These are phyloP conservation scores for Citrullus mucosospermus DNA, from an alignment of 306 rosid species.

Conservation along the genomic window DNA sequence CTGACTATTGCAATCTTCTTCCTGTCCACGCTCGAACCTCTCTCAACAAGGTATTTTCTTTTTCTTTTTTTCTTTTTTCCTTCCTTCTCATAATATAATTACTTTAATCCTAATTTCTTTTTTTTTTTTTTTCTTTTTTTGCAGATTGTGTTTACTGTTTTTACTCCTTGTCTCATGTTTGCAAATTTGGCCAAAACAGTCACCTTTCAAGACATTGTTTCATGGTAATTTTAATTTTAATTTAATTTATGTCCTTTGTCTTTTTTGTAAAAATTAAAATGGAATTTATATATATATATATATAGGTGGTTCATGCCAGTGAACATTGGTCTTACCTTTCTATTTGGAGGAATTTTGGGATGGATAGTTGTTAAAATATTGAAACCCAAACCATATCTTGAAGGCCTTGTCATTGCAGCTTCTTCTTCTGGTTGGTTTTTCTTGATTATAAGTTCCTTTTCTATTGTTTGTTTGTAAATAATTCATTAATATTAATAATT, in stretches of 20 bases:
- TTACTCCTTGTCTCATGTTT: conserved; percentile 78
- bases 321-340: conserved; percentile 60
- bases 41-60: conserved; percentile 50
- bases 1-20: conserved; percentile 42
- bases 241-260: too few relatives aligned
- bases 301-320: conserved; percentile 96
- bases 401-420: conserved; percentile 70
- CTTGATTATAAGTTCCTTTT: too few relatives aligned
- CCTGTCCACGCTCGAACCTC: conserved; percentile 38
- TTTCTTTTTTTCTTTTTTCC: not conserved
- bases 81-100: too few relatives aligned
- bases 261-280: too few relatives aligned
- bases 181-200: conserved; percentile 58
- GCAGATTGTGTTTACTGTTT: conserved; percentile 68
- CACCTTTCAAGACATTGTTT: conserved; percentile 61
- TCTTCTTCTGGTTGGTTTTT: conserved; percentile 50
- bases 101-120: not conserved
- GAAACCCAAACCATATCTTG: conserved; percentile 62
- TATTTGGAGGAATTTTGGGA: conserved; percentile 66
- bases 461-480: too few relatives aligned
- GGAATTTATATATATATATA: too few relatives aligned
- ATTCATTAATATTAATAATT: too few relatives aligned
- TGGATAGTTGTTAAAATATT: conserved; percentile 60
- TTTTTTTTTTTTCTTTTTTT: not conserved
- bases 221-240: conserved; percentile 43